Evolutionary conservation across 768 basidiomycete genomes (phyloP).

Genomic region (Coprinopsis marcescibilis): DNA sequence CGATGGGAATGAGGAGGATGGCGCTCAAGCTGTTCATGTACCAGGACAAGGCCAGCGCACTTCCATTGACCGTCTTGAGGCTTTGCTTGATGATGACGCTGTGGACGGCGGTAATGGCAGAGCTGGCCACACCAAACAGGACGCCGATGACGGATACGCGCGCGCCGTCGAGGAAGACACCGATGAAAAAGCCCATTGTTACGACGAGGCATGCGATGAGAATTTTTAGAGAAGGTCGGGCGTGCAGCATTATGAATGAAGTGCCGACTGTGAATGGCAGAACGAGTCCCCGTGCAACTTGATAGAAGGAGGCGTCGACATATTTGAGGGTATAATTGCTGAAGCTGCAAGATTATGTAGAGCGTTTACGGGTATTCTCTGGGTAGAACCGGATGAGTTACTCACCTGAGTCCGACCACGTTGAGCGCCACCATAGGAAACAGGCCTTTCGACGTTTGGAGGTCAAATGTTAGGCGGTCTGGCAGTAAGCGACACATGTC

Average conservation of each 20-base stretch:
- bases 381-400: neutral
- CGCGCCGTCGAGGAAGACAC: slow-evolving; percentile 74
- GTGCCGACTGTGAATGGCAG: slow-evolving; percentile 90
- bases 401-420: slow-evolving; percentile 75
- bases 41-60: slow-evolving; percentile 83
- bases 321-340: slow-evolving; percentile 91
- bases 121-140: slow-evolving; percentile 76
- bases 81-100: slow-evolving; percentile 93
- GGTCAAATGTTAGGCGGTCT: slow-evolving; percentile 58
- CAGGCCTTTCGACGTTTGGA: slow-evolving; percentile 64
- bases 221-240: slow-evolving; percentile 72
- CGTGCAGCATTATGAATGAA: slow-evolving; percentile 72
- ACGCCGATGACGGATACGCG: slow-evolving; percentile 59
- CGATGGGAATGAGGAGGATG: slow-evolving; percentile 62
- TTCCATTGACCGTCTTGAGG: slow-evolving; percentile 73
- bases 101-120: slow-evolving; percentile 83
- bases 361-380: neutral
- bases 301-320: slow-evolving; percentile 93
- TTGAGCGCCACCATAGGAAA: slow-evolving; percentile 72
- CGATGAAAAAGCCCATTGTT: slow-evolving; percentile 88
- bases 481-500: slow-evolving; percentile 61
- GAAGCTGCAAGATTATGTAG: slow-evolving; percentile 41
- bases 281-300: slow-evolving; percentile 90
- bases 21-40: slow-evolving; percentile 86
- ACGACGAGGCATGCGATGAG: slow-evolving; percentile 74